phyloP scores from a whole-genome alignment of 805 yeast genomes.

The Starmerella lactis-condensi region DNA sequence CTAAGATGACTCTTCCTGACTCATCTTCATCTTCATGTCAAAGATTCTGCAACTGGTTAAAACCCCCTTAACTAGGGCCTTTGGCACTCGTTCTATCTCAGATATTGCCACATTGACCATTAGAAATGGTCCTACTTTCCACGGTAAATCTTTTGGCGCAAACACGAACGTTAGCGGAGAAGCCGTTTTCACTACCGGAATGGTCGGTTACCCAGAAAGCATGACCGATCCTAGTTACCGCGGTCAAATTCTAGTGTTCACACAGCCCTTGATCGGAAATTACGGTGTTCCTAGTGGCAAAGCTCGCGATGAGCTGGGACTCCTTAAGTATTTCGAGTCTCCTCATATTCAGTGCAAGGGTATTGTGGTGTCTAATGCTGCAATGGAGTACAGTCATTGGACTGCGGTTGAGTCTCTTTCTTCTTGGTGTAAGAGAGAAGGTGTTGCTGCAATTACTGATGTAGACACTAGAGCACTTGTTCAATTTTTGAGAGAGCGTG shows the following conservation, averaged over 20 bases:
- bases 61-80: too few relatives aligned
- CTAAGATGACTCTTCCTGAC: too few relatives aligned
- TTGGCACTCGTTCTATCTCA: too few relatives aligned
- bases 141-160: constrained; percentile 92
- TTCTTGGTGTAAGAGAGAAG: constrained; percentile 92
- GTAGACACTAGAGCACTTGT: constrained; percentile 95
- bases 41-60: too few relatives aligned
- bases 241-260: constrained; percentile 91
- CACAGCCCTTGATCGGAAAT: constrained; percentile 94
- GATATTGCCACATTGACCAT: constrained; percentile 77
- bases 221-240: constrained; percentile 97
- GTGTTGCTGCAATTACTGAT: constrained; percentile 90
- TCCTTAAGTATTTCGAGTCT: constrained; percentile 79
- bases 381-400: constrained; percentile 96
- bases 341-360: constrained; percentile 88
- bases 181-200: constrained; percentile 92
- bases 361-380: constrained; percentile 88
- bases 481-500: constrained; percentile 82
- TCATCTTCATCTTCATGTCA: too few relatives aligned
- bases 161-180: constrained; percentile 85
- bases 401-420: constrained; percentile 92
- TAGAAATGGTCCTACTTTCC: constrained; percentile 81
- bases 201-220: constrained; percentile 96
- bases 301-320: constrained; percentile 62
- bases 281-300: constrained; percentile 89